phyloP scores from a whole-genome alignment of 2,329 filamentous ascomycete genomes.

The Pseudogymnoascus sp. region DNA sequence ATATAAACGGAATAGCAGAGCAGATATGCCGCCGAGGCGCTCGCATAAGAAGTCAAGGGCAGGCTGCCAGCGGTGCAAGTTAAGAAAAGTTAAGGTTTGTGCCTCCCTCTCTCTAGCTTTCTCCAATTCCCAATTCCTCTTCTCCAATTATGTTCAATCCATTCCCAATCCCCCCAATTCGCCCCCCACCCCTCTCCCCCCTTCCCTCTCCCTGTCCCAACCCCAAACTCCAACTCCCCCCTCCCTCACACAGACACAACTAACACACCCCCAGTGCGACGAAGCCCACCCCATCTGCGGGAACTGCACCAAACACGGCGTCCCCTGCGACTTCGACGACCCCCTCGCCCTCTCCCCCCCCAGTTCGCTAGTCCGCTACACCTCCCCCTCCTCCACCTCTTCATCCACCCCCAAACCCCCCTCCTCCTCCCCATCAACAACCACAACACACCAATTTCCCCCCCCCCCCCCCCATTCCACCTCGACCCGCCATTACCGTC shows the following conservation, averaged over 20 bases:
- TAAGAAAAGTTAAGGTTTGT: constrained; percentile 58
- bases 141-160: background rate
- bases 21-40: constrained; percentile 51
- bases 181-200: too few relatives aligned
- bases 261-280: constrained; percentile 42
- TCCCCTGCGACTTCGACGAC: constrained; percentile 55
- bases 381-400: background rate
- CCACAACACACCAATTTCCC: background rate
- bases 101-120: background rate
- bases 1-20: background rate
- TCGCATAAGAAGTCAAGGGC: constrained; percentile 63
- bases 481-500: too few relatives aligned
- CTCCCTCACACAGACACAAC: too few relatives aligned
- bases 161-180: background rate
- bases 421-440: background rate
- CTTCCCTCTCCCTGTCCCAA: background rate
- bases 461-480: background rate
- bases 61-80: constrained; percentile 58
- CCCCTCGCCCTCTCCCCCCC: constrained; percentile 15
- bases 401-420: constrained; percentile 16
- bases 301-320: constrained; percentile 59
- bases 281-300: constrained; percentile 56
- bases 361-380: background rate
- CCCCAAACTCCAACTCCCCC: background rate
- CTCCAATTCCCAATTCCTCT: background rate